These are phyloP conservation scores for Venturiaceae sp. DNA, from an alignment of 2,329 filamentous ascomycete genomes.

Conservation along the genomic window DNA sequence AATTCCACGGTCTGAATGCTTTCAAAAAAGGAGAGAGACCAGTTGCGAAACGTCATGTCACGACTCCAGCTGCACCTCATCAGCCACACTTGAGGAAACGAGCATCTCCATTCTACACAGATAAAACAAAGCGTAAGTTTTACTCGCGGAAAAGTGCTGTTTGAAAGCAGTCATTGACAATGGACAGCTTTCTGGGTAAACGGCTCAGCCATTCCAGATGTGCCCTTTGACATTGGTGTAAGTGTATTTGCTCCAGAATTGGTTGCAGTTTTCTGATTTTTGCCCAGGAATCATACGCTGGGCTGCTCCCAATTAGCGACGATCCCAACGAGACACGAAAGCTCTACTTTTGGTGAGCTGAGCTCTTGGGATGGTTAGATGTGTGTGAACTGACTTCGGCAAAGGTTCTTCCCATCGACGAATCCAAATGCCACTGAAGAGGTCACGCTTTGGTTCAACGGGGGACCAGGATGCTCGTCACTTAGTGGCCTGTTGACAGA, in stretches of 20 bases:
- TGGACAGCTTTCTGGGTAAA: conserved; percentile 53
- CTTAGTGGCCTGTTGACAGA: conserved; percentile 64
- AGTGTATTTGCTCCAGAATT: background rate
- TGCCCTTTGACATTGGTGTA: conserved; percentile 55
- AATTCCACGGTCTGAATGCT: background rate
- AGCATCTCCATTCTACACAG: background rate
- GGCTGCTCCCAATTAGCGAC: conserved; percentile 47
- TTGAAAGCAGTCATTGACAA: background rate
- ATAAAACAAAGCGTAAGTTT: conserved; percentile 1
- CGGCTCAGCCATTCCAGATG: conserved; percentile 55
- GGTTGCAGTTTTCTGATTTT: background rate
- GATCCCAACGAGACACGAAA: conserved; percentile 39
- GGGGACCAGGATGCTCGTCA: conserved; percentile 34
- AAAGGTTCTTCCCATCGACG: conserved; percentile 47
- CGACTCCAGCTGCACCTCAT: background rate
- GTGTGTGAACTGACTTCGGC: conserved; percentile 21
- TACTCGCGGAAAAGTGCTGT: too few relatives aligned
- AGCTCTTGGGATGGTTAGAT: conserved; percentile 4
- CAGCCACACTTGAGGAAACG: background rate
- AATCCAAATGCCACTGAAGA: conserved; percentile 44
- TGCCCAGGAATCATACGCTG: conserved; percentile 50
- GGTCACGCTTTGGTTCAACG: conserved; percentile 44
- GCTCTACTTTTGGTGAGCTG: conserved; percentile 46
- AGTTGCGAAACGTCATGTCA: background rate
- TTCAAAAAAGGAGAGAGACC: background rate